Percentiles rank a stretch among this genome's conserved stretches.
Evolutionary conservation across 768 basidiomycete genomes (phyloP).

Genomic region (Hygrophoropsis aurantiaca): DNA sequence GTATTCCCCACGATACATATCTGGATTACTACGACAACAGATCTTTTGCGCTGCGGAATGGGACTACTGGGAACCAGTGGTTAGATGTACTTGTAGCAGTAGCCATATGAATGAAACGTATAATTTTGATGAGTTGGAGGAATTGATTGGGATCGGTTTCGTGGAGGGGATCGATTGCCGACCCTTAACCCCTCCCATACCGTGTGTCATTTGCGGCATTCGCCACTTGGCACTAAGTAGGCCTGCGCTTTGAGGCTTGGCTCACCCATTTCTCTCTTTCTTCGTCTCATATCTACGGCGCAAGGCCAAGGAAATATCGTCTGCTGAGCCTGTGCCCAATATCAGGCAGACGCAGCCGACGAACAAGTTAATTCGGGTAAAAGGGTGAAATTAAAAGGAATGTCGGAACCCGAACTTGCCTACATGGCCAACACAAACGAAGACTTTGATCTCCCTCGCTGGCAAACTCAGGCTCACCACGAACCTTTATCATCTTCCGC

Average conservation of each 20-base stretch:
- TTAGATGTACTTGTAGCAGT: no score
- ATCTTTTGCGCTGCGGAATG: no score
- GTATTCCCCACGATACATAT: no score
- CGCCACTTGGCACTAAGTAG: conserved; percentile 13
- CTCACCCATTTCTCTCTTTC: conserved; percentile 11
- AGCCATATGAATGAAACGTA: no score
- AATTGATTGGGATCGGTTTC: conserved; percentile 7
- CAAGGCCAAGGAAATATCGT: conserved; percentile 4
- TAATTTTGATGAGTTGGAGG: neutral
- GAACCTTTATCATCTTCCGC: conserved; percentile 57
- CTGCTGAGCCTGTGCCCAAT: neutral
- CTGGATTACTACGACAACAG: no score
- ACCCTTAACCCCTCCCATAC: conserved; percentile 27
- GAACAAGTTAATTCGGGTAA: neutral
- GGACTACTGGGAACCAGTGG: no score
- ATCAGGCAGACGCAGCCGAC: conserved; percentile 4
- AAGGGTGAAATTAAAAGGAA: conserved; percentile 20
- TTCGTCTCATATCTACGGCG: conserved; percentile 18
- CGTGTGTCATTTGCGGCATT: conserved; percentile 12
- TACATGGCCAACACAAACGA: conserved; percentile 80
- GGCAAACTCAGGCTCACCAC: conserved; percentile 46
- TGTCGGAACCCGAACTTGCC: conserved; percentile 74
- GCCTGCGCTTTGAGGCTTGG: conserved; percentile 9
- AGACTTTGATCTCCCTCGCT: conserved; percentile 71
- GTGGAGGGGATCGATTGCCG: conserved; percentile 20